Evolutionary conservation across 176 grass and related monocot species (phyloP).

Genomic region (Cenchrus purpureus): DNA sequence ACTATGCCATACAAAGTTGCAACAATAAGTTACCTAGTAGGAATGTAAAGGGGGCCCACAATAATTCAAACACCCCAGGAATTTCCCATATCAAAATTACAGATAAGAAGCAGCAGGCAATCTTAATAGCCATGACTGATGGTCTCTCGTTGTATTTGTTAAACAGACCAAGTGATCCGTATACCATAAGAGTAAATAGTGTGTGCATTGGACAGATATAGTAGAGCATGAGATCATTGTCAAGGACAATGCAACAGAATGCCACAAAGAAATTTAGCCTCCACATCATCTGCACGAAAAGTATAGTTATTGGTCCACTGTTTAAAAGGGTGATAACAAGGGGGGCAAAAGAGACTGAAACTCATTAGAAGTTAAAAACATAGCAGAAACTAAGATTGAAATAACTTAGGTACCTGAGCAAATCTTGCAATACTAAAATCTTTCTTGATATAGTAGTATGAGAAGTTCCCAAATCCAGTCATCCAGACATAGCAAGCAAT

Average conservation of each 20-base stretch:
- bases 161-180: constrained; percentile 84
- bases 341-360: background rate
- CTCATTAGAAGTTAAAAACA: background rate
- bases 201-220: constrained; percentile 97
- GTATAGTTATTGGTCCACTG: background rate
- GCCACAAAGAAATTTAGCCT: constrained; percentile 76
- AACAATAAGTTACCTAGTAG: constrained; percentile 68
- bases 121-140: constrained; percentile 82
- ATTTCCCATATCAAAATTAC: constrained; percentile 96
- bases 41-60: constrained; percentile 88
- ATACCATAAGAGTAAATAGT: constrained; percentile 90
- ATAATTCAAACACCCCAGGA: constrained; percentile 78
- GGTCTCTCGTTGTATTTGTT: constrained; percentile 95
- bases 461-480: constrained; percentile 91
- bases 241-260: constrained; percentile 86
- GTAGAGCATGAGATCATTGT: constrained; percentile 83
- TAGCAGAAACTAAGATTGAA: constrained; percentile 8
- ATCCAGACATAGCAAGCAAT: constrained; percentile 90
- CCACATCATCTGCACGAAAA: constrained; percentile 87
- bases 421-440: constrained; percentile 80
- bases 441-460: constrained; percentile 84
- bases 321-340: constrained; percentile 9
- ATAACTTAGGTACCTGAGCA: constrained; percentile 60
- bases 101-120: constrained; percentile 76
- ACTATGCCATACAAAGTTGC: constrained; percentile 11